Conservation (phyloP, 106 monocot genomes). For the Apostasia shenzhenica region DNA sequence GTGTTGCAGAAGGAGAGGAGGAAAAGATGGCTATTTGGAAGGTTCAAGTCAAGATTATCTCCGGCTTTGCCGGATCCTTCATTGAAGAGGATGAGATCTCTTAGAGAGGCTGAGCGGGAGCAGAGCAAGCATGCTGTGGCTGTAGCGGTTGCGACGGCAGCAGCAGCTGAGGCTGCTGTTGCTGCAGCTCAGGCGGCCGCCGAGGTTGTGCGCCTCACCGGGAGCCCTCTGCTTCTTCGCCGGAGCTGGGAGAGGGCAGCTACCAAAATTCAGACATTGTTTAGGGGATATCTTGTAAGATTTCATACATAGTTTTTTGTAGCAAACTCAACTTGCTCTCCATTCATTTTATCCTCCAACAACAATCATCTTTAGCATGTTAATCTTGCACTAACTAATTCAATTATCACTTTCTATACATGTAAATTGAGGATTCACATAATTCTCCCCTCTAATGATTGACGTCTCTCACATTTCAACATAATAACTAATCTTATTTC, state of each 20-base stretch:
- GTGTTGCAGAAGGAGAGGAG: constrained; percentile 49
- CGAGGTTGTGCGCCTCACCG: constrained; percentile 59
- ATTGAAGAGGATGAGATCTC: constrained; percentile 10
- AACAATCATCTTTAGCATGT: no score
- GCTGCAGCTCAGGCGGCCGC: constrained; percentile 73
- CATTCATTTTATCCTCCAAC: no score
- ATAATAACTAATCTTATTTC: no score
- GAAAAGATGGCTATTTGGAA: constrained; percentile 55
- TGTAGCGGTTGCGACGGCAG: constrained; percentile 69
- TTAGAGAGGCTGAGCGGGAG: constrained; percentile 58
- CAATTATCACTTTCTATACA: no score
- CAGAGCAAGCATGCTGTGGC: constrained; percentile 65
- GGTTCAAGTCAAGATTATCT: constrained; percentile 28
- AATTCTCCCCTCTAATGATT: no score
- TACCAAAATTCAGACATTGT: constrained; percentile 49
- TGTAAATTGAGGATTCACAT: no score
- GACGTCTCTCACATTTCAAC: no score
- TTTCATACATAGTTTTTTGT: neutral
- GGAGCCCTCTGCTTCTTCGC: constrained; percentile 15
- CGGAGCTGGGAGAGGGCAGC: constrained; percentile 31
- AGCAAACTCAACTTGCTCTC: no score
- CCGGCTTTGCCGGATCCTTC: constrained; percentile 34
- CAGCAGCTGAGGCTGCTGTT: constrained; percentile 72
- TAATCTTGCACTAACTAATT: no score
- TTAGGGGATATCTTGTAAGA: constrained; percentile 73